These are phyloP conservation scores for Monosporascus sp. DNA, from an alignment of 2,329 filamentous ascomycete genomes.

Conservation along the genomic window DNA sequence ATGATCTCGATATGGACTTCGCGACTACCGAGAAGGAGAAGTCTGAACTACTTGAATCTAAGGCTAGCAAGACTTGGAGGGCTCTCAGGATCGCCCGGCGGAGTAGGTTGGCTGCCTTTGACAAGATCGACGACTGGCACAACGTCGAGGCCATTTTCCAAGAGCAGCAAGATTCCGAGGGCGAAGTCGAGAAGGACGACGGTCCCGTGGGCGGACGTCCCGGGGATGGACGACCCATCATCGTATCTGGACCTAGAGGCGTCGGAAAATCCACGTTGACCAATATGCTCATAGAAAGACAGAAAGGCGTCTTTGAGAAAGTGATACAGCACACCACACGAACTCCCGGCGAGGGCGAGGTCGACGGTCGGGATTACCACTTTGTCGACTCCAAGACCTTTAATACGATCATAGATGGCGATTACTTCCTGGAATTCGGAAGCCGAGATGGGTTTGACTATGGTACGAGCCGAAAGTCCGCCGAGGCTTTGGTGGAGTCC, in stretches of 20 bases:
- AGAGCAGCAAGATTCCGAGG: slow-evolving; percentile 30
- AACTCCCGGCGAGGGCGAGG: slow-evolving; percentile 42
- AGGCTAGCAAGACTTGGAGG: slow-evolving; percentile 87
- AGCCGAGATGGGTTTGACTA: slow-evolving; percentile 45
- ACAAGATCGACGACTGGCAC: slow-evolving; percentile 80
- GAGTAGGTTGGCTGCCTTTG: slow-evolving; percentile 70
- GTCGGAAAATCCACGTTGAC: slow-evolving; percentile 60
- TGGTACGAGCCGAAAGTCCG: slow-evolving; percentile 49
- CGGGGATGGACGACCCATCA: slow-evolving; percentile 49
- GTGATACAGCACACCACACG: slow-evolving; percentile 53
- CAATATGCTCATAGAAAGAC: slow-evolving; percentile 56
- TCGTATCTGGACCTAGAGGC: slow-evolving; percentile 62
- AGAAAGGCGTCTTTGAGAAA: slow-evolving; percentile 59
- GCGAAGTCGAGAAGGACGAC: slow-evolving; percentile 29
- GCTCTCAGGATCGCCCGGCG: slow-evolving; percentile 75
- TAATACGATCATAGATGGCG: slow-evolving; percentile 53
- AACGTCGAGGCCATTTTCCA: slow-evolving; percentile 58
- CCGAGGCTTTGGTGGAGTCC: slow-evolving; percentile 45
- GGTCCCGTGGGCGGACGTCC: slow-evolving; percentile 32
- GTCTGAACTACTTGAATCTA: slow-evolving; percentile 57
- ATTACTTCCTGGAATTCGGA: slow-evolving; percentile 53
- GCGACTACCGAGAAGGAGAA: slow-evolving; percentile 59
- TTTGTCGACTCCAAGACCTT: slow-evolving; percentile 54
- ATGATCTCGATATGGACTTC: slow-evolving; percentile 84
- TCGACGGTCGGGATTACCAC: slow-evolving; percentile 46